phyloP scores from a whole-genome alignment of 768 basidiomycete species.

The Sarcomyxa edulis region DNA sequence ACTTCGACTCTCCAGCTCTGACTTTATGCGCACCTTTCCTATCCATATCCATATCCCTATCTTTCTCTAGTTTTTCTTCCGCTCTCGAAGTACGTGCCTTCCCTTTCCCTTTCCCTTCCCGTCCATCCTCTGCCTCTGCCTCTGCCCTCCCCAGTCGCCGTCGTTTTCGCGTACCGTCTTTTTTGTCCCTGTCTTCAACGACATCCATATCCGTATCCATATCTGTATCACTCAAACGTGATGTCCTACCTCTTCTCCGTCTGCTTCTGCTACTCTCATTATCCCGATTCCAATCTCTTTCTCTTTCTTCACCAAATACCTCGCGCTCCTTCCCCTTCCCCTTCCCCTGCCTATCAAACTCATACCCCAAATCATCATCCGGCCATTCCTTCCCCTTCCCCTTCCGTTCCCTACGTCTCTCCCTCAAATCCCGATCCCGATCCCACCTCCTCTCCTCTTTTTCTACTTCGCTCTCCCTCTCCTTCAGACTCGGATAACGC shows the following conservation, averaged over 20 bases:
- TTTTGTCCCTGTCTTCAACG: neutral
- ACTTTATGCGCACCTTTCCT: no score
- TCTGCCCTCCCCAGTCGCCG: neutral
- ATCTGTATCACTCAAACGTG: no score
- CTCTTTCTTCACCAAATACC: neutral
- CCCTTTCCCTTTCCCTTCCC: slow-evolving; percentile 1
- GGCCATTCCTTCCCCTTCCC: neutral
- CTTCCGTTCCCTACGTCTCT: no score
- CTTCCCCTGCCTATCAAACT: slow-evolving; percentile 3
- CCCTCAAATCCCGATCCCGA: no score
- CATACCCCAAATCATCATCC: neutral
- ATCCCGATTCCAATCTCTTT: slow-evolving; percentile 9
- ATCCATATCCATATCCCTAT: no score
- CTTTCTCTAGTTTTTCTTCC: no score
- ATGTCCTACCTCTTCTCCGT: neutral
- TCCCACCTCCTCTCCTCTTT: no score
- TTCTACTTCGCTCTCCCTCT: no score
- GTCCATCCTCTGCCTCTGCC: neutral
- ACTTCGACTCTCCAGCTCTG: no score
- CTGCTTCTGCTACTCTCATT: slow-evolving; percentile 5
- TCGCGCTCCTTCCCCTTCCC: neutral
- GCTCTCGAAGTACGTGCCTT: no score
- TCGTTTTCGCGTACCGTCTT: neutral
- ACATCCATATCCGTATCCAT: neutral
- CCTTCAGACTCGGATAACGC: slow-evolving; percentile 16